phyloP scores from a whole-genome alignment of 2,329 filamentous ascomycete species.

The Fusarium siculi region DNA sequence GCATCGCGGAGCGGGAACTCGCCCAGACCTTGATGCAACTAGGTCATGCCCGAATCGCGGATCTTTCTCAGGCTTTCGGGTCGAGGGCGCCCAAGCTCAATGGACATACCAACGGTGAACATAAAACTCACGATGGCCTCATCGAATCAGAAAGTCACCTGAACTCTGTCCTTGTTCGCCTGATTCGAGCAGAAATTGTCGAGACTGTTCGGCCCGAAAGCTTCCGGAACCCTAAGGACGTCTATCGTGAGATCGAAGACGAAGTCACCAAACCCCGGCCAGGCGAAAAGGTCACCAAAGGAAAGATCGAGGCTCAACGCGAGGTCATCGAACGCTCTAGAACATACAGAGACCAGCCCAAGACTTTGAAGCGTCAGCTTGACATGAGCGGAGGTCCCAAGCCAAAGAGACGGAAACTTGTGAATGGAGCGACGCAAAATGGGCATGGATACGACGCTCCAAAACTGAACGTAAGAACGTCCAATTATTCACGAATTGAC shows the following conservation, averaged over 20 bases:
- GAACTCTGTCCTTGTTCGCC: constrained; percentile 61
- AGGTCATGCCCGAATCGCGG: constrained; percentile 79
- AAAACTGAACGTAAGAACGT: constrained; percentile 63
- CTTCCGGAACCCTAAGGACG: constrained; percentile 70
- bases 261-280: constrained; percentile 64
- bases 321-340: constrained; percentile 65
- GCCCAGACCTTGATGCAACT: constrained; percentile 79
- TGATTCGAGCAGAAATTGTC: constrained; percentile 74
- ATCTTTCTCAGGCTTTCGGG: constrained; percentile 73
- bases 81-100: constrained; percentile 51
- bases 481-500: not conserved
- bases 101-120: constrained; percentile 49
- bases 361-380: constrained; percentile 62
- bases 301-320: constrained; percentile 70
- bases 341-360: constrained; percentile 63
- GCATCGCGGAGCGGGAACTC: constrained; percentile 77
- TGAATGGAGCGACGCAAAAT: constrained; percentile 55
- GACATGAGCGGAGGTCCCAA: constrained; percentile 53
- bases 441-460: constrained; percentile 54
- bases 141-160: constrained; percentile 61
- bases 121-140: constrained; percentile 47
- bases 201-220: constrained; percentile 69
- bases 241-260: constrained; percentile 69
- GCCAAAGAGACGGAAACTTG: constrained; percentile 66
- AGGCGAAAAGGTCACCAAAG: constrained; percentile 64